Evolutionary conservation across 305 asterid genomes (phyloP).

Genomic region (Stenogyne calaminthoides): DNA sequence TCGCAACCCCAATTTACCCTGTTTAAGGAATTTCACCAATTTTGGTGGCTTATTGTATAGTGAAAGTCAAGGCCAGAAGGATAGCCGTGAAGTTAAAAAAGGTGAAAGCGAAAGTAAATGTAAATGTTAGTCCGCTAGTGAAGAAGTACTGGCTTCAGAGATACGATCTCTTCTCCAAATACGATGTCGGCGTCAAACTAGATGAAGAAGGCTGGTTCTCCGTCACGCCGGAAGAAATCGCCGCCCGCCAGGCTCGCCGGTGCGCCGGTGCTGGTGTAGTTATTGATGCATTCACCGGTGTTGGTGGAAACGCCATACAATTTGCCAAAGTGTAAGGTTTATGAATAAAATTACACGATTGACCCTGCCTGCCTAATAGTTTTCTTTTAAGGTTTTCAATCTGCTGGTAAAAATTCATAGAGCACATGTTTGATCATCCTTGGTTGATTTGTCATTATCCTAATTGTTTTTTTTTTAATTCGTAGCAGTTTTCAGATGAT

Average conservation of each 20-base stretch:
- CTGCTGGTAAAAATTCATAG: not conserved
- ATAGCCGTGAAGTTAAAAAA: slow-evolving; percentile 29
- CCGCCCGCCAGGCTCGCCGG: slow-evolving; percentile 65
- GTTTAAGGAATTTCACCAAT: not conserved
- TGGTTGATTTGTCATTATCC: not conserved
- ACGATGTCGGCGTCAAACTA: slow-evolving; percentile 65
- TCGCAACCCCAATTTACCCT: not conserved
- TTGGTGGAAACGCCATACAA: slow-evolving; percentile 91
- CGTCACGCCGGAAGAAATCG: slow-evolving; percentile 88
- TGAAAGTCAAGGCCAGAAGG: slow-evolving; percentile 39
- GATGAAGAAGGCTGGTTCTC: slow-evolving; percentile 98
- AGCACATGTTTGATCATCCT: not conserved
- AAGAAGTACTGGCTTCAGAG: slow-evolving; percentile 79
- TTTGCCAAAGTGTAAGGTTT: slow-evolving; percentile 59
- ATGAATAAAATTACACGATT: not conserved
- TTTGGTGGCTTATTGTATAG: slow-evolving; percentile 27
- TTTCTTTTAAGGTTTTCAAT: not conserved
- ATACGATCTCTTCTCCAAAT: slow-evolving; percentile 71
- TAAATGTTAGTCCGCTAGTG: slow-evolving; percentile 54
- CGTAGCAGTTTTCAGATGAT: not conserved
- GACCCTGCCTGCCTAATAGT: not conserved
- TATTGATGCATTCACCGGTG: slow-evolving; percentile 79
- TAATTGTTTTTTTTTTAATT: not conserved
- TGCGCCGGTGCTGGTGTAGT: slow-evolving; percentile 65
- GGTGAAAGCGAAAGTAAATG: slow-evolving; percentile 36